phyloP scores from a whole-genome alignment of 2,329 filamentous ascomycete species.

The Harringtonia aguacate region DNA sequence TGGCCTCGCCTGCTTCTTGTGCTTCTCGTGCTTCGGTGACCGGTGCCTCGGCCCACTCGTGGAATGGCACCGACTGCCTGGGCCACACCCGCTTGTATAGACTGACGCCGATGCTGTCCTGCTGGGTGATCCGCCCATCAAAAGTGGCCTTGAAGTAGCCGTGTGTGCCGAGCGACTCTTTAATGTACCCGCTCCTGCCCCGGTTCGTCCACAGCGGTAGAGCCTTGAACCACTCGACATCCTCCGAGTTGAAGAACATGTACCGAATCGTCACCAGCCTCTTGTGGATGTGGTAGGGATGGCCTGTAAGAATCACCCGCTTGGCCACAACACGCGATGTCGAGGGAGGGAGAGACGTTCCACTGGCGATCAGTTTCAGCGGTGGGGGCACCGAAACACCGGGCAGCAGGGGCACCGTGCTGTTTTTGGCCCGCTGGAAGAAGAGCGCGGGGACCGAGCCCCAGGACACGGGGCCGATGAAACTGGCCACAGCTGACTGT shows the following conservation, averaged over 20 bases:
- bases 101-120: conserved; percentile 87
- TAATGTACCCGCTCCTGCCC: conserved; percentile 81
- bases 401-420: conserved; percentile 21
- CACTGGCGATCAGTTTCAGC: conserved; percentile 71
- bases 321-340: conserved; percentile 81
- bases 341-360: conserved; percentile 71
- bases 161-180: conserved; percentile 89
- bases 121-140: conserved; percentile 89
- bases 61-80: conserved; percentile 45
- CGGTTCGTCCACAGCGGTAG: conserved; percentile 88
- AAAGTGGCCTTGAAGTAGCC: conserved; percentile 99
- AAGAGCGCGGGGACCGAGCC: conserved; percentile 83
- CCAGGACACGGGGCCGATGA: conserved; percentile 87
- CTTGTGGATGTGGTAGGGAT: conserved; percentile 99
- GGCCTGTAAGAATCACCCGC: conserved; percentile 84
- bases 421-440: conserved; percentile 54
- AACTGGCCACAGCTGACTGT: conserved; percentile 77
- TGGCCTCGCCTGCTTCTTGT: conserved; percentile 16
- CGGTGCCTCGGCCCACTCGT: conserved; percentile 25
- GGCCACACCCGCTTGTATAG: conserved; percentile 82
- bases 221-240: conserved; percentile 96
- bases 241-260: conserved; percentile 98
- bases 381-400: conserved; percentile 24
- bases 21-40: conserved; percentile 8
- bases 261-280: conserved; percentile 93